A percentile compares a stretch with the other conserved stretches of the same genome.
Conservation (phyloP, 1,284 basidiomycete species). For the Boletellus dicymbophilus region DNA sequence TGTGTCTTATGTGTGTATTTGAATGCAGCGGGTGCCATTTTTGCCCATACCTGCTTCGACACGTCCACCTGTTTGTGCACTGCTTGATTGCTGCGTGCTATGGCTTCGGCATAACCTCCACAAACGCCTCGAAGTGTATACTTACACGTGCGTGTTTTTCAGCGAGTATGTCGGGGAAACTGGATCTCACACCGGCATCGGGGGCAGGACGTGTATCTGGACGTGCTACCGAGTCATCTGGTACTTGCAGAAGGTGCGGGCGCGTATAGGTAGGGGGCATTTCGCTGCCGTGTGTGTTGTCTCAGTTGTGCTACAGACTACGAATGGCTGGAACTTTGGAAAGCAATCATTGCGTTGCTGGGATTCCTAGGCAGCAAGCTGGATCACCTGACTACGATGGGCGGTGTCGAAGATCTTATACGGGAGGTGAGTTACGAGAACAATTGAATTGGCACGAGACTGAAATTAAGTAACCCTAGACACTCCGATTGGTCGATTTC, state of each 20-base stretch:
- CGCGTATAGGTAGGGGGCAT: conserved; percentile 48
- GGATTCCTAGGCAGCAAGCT: conserved; percentile 54
- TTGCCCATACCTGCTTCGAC: conserved; percentile 41
- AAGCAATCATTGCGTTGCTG: conserved; percentile 51
- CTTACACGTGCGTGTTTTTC: conserved; percentile 49
- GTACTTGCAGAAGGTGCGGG: conserved; percentile 51
- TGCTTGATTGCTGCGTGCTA: conserved; percentile 66
- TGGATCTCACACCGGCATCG: conserved; percentile 1
- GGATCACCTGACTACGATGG: conserved; percentile 49
- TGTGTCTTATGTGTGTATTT: not conserved
- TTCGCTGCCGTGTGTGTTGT: not conserved
- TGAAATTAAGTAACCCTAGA: conserved; percentile 37
- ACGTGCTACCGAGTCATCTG: conserved; percentile 54
- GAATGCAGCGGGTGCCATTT: conserved; percentile 48
- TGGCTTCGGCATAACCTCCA: conserved; percentile 71
- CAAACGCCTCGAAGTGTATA: conserved; percentile 54
- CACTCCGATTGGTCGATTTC: conserved; percentile 50
- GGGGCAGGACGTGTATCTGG: conserved; percentile 55
- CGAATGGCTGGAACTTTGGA: conserved; percentile 66
- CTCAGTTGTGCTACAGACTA: conserved; percentile 45
- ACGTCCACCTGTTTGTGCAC: conserved; percentile 50
- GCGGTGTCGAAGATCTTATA: conserved; percentile 50
- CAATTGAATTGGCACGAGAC: conserved; percentile 7
- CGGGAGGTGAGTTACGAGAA: conserved; percentile 44
- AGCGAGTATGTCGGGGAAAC: not conserved